Base-by-base conservation (phyloP, 495 filamentous ascomycete species). In the Penicillium subrubescens region DNA sequence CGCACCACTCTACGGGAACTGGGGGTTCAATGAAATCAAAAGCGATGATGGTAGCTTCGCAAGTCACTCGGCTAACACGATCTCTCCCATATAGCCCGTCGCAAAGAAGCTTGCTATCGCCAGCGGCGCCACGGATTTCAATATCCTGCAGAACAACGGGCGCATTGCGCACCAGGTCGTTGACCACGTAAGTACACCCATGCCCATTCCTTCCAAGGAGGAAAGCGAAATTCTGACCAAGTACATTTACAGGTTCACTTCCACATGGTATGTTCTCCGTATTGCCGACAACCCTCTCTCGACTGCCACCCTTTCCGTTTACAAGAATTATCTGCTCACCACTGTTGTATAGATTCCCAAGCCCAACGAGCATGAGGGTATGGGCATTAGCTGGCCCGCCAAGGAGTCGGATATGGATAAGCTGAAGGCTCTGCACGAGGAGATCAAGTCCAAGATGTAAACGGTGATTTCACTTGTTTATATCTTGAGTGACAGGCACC, bases 131-230 rank as follows among this genome's bases (percentile, higher is more conserved):
- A 77, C 78, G 33, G 84, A 98, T 71, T 99, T 90, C 82, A 99
- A 99, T 73, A 83, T 99, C 57, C 79, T 99, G 64, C 95, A 99
- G 83, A 99, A 99, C 80, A 99, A 99, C 72, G 95, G 95, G 29
- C 79, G 85, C 23, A 83, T 91, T 72, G 95, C 95, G n/a, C 96
- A 99, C 79, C 95, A 99, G 79, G 82, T 89, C 59, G 96, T 99
- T 63, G 90, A 90, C 66, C 95, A 99, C 81, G 95, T 96, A 79
- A 77, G 87, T 80, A 61, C 29, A 37, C 15, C 52, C 12, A 53
- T 27, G 14, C n/a, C 50, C 29, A 35, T 43, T 23, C 29, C 39
- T 43, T 23, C 19, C n/a, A 11, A 3, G 2, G 21, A 21, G 12
- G 25, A 11, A 23, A 41, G 33, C n/a, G 33, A 19, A 0, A 12